Evolutionary conservation across 2,329 filamentous ascomycete species (phyloP), one percentile per base, ranked within the genome.

Genomic region (Fusarium brevicatenulatum): DNA sequence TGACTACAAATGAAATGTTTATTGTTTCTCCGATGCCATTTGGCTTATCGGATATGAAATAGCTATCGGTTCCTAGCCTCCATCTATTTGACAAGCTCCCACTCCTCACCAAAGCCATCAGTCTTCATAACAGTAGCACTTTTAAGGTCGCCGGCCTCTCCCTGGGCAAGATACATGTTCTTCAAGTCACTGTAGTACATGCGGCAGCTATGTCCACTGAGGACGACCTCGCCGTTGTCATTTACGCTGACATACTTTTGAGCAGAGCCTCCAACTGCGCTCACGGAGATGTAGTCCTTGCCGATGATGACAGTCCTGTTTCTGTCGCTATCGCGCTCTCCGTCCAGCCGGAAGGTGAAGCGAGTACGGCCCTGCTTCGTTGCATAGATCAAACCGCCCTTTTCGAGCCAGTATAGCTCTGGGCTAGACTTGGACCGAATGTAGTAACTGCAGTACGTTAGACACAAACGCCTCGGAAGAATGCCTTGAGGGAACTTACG

Each of bases 41-140:
- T 36, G n/a, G 2, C 6, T 7, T 8, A 18, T 36, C 16, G 11
- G 16, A 19, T 10, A 18, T 15, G 21, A 50, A 23, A 6, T 10
- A 21, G n/a, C 49, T 25, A 36, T 15, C 30, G 11, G 49, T 6
- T 5, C 6, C 47, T 23, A 49, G 23, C 16, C 3, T 39, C 21
- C 1, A 21, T 39, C 43, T 58, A 52, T 52, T 19, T 52, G 43
- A 52, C 37, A 18, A 67, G 85, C 12, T 49, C 40, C 54, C 53
- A 66, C 37, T 68, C 65, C 30, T 68, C 53, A 9, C 65, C 47
- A 16, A 32, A 21, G 19, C 23, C 62, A 21, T 59, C 49, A 28
- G 28, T 5, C 32, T 60, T 44, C 25, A 18, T 42, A 7, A 67
- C 16, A 9, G 23, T 18, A 2, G 12, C 39, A 55, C 44, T 62